Evolutionary conservation across 2,329 filamentous ascomycete genomes (phyloP).

Genomic region (Fusarium sp.): DNA sequence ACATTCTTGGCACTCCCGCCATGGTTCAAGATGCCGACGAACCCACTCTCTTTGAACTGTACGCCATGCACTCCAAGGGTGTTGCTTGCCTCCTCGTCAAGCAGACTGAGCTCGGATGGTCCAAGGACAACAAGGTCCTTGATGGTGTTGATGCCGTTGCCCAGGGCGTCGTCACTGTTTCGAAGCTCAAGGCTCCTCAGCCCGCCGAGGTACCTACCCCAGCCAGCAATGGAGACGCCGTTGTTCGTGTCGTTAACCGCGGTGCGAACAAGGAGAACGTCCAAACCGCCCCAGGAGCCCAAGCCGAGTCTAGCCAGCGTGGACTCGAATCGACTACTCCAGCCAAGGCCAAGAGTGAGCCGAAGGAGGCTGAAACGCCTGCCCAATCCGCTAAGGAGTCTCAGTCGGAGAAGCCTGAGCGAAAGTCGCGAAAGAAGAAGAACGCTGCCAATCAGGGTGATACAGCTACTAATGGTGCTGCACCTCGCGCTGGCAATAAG

Average conservation of each 20-base stretch:
- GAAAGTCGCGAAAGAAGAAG: conserved; percentile 74
- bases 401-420: conserved; percentile 66
- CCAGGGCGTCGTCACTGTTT: conserved; percentile 76
- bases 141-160: conserved; percentile 78
- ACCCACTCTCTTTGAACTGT: conserved; percentile 87
- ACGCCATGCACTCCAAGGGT: conserved; percentile 96
- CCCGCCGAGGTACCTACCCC: conserved; percentile 47
- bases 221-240: conserved; percentile 47
- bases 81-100: conserved; percentile 90
- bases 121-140: conserved; percentile 86
- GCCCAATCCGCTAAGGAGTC: conserved; percentile 50
- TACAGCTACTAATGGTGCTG: conserved; percentile 52
- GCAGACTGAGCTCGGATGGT: conserved; percentile 91
- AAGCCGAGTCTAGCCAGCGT: conserved; percentile 43
- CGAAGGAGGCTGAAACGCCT: conserved; percentile 58
- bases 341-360: conserved; percentile 52
- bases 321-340: conserved; percentile 46
- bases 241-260: conserved; percentile 48
- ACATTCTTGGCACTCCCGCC: conserved; percentile 80
- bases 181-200: conserved; percentile 68
- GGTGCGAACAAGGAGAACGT: conserved; percentile 49
- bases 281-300: conserved; percentile 36
- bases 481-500: conserved; percentile 48
- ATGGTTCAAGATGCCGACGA: conserved; percentile 71
- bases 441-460: conserved; percentile 54